Evolutionary conservation across 2,329 filamentous ascomycete species (phyloP), one percentile per base, ranked within the genome.

Genomic region (Pseudocercospora musae): DNA sequence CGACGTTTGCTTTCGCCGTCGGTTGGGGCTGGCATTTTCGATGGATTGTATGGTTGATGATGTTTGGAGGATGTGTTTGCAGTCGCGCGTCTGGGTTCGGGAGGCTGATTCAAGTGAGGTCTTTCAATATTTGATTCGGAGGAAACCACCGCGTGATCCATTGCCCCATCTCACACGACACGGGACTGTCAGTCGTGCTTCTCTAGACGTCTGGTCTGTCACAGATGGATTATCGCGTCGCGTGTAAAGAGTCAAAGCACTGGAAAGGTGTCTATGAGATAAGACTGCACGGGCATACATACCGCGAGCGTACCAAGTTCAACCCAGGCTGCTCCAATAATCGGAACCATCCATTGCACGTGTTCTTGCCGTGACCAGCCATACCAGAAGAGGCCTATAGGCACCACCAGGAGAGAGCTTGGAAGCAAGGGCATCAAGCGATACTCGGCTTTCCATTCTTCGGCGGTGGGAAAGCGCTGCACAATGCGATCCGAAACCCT

Each of bases 1-100:
- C 85, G 85, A 75, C 90, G 88, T 77, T 91, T 92, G 63, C 87
- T 85, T 67, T 87, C 85, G 42, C 33, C 33, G 37, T 63, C 62
- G 13, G 58, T 58, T 44, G 62, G 37, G 31, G 62, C 15, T 40
- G 37, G 37, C 37, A 40, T 40, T n/a, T 40, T 40, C 1, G 15
- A 37, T 4, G 13, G 15, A 2, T n/a, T 6, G 29, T 9, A 2
- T 8, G 29, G 10, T n/a, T 13, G 37, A 40, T 40, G 37, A n/a
- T 40, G 5, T n/a, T 40, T 40, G 37, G 15, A 1, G 37, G 15
- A 2, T n/a, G n/a, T 40, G 37, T 40, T 40, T 40, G 33, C n/a
- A 6, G 33, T 37, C 33, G 33, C 33, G 33, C 6, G 11, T 37
- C 6, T 37, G 10, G 11, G n/a, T n/a, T n/a, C n/a, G n/a, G n/a